phyloP scores from a whole-genome alignment of 2,329 filamentous ascomycete genomes.

The Diaporthe sp. region DNA sequence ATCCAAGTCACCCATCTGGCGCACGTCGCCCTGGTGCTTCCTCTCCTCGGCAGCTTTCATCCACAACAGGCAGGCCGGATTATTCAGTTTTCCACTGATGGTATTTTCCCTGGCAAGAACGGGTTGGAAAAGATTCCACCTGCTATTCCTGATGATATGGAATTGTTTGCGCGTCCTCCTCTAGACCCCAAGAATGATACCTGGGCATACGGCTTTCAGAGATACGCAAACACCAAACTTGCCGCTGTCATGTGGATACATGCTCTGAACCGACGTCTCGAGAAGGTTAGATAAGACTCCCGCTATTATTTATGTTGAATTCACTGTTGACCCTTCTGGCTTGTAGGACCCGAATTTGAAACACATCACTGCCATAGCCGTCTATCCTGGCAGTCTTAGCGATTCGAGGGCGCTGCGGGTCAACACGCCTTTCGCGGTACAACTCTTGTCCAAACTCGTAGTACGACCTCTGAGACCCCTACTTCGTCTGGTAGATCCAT shows the following conservation, averaged over 20 bases:
- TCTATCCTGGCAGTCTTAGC: constrained; percentile 44
- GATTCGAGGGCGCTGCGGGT: constrained; percentile 50
- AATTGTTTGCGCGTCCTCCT: constrained; percentile 48
- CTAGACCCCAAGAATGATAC: constrained; percentile 44
- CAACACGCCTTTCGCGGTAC: constrained; percentile 44
- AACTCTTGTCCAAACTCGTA: constrained; percentile 41
- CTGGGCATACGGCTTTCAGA: constrained; percentile 52
- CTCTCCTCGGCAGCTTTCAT: constrained; percentile 69
- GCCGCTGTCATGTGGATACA: constrained; percentile 53
- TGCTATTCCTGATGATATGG: constrained; percentile 47
- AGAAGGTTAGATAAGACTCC: constrained; percentile 36
- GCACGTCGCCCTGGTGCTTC: constrained; percentile 50
- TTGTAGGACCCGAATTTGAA: constrained; percentile 40
- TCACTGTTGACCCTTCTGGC: not conserved
- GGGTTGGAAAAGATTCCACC: constrained; percentile 48
- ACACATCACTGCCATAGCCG: constrained; percentile 43
- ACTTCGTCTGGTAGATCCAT: constrained; percentile 44
- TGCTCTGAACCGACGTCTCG: constrained; percentile 48
- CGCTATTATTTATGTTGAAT: not conserved
- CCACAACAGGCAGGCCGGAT: constrained; percentile 67
- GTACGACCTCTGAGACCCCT: constrained; percentile 38
- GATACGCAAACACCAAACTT: constrained; percentile 54
- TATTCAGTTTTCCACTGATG: constrained; percentile 56
- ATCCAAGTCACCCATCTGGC: constrained; percentile 53
- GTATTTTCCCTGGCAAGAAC: constrained; percentile 50